phyloP scores from a whole-genome alignment of 176 grass and related monocot genomes.

The Triticum aestivum region DNA sequence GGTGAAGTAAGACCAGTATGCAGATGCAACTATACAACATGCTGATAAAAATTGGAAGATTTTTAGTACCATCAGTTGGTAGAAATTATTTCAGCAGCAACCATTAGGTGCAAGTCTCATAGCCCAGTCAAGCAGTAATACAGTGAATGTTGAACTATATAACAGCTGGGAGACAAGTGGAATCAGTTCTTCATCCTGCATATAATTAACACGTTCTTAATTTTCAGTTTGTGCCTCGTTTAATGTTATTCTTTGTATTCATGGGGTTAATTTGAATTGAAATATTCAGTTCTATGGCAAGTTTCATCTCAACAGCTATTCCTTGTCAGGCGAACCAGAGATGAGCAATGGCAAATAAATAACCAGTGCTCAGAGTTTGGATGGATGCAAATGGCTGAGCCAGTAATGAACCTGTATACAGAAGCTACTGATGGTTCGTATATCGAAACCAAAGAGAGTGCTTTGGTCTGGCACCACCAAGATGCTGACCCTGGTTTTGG shows the following conservation, averaged over 20 bases:
- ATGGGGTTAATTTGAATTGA: background rate
- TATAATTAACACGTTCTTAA: background rate
- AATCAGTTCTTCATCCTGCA: background rate
- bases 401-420: slow-evolving; percentile 66
- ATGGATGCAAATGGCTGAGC: slow-evolving; percentile 64
- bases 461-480: slow-evolving; percentile 71
- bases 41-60: background rate
- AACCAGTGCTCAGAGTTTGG: slow-evolving; percentile 48
- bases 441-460: slow-evolving; percentile 73
- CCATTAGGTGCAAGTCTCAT: background rate
- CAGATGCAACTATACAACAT: background rate
- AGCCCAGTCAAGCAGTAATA: background rate
- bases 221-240: slow-evolving; percentile 11
- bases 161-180: background rate
- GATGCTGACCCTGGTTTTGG: slow-evolving; percentile 64
- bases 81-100: slow-evolving; percentile 10
- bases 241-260: slow-evolving; percentile 14
- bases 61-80: background rate
- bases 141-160: background rate
- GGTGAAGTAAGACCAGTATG: no score
- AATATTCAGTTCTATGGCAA: slow-evolving; percentile 7
- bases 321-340: slow-evolving; percentile 47
- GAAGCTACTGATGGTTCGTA: slow-evolving; percentile 66
- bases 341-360: slow-evolving; percentile 54
- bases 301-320: slow-evolving; percentile 8